Evolutionary conservation across 805 yeast species (phyloP).

Genomic region (Hemisphaericaspora nanyangensis): DNA sequence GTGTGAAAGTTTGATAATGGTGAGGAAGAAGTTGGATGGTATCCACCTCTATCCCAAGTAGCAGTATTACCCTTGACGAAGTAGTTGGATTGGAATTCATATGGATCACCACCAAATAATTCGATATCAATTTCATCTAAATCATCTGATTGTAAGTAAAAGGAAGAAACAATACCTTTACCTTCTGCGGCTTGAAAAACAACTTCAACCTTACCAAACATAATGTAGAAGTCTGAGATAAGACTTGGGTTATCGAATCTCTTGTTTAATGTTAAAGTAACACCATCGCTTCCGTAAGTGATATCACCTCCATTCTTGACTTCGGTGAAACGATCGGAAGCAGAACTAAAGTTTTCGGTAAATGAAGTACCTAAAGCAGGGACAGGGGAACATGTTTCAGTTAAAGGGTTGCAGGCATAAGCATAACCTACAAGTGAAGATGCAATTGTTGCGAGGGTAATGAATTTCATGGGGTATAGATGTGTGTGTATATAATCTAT

Average conservation of each 20-base stretch:
- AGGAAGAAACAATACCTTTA: slow-evolving; percentile 73
- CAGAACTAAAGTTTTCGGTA: slow-evolving; percentile 21
- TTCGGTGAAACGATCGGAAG: slow-evolving; percentile 18
- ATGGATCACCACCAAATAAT: slow-evolving; percentile 77
- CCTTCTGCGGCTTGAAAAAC: slow-evolving; percentile 72
- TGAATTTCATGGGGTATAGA: slow-evolving; percentile 1
- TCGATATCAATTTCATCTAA: slow-evolving; percentile 88
- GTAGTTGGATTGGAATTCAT: slow-evolving; percentile 72
- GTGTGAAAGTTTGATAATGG: slow-evolving; percentile 66
- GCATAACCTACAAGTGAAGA: not conserved
- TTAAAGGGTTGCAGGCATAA: slow-evolving; percentile 25
- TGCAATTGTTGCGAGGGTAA: slow-evolving; percentile 3
- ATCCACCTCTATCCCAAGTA: slow-evolving; percentile 77
- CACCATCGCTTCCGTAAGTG: slow-evolving; percentile 44
- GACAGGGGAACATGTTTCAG: slow-evolving; percentile 23
- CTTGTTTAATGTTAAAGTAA: slow-evolving; percentile 53
- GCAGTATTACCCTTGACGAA: slow-evolving; percentile 78
- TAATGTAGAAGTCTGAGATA: slow-evolving; percentile 73
- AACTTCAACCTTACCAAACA: slow-evolving; percentile 85
- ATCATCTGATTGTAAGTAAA: slow-evolving; percentile 78
- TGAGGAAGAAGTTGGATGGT: slow-evolving; percentile 49
- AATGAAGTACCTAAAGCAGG: slow-evolving; percentile 27
- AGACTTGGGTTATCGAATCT: slow-evolving; percentile 76
- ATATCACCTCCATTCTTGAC: slow-evolving; percentile 24
- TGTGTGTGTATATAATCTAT: not conserved